These are phyloP conservation scores for Epichloe aotearoae DNA, from an alignment of 2,329 filamentous ascomycete genomes.

Conservation along the genomic window DNA sequence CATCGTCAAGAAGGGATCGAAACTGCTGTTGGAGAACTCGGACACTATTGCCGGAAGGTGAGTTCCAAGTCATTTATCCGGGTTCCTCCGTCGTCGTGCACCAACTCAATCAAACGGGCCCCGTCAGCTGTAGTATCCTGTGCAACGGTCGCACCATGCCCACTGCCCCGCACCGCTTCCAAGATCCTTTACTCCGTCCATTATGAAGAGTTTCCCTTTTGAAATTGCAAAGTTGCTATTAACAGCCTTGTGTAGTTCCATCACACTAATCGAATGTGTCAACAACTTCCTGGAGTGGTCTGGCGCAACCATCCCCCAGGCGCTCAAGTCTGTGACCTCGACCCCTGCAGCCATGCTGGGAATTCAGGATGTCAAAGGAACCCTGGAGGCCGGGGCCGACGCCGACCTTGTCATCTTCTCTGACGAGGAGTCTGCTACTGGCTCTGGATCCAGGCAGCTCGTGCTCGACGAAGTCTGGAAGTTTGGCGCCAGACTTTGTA, in stretches of 20 bases:
- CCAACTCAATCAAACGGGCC: neutral
- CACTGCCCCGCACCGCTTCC: neutral
- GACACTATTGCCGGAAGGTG: slow-evolving; percentile 65
- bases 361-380: slow-evolving; percentile 52
- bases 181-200: neutral
- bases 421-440: slow-evolving; percentile 25
- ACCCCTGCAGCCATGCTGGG: slow-evolving; percentile 70
- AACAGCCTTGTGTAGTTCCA: slow-evolving; percentile 33
- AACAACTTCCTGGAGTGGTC: slow-evolving; percentile 71
- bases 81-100: neutral
- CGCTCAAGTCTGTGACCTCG: slow-evolving; percentile 57
- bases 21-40: slow-evolving; percentile 65
- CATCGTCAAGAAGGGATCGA: slow-evolving; percentile 57
- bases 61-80: slow-evolving; percentile 17
- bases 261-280: slow-evolving; percentile 67
- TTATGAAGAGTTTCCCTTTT: no score
- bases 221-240: neutral
- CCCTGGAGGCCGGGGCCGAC: slow-evolving; percentile 47
- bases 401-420: slow-evolving; percentile 58
- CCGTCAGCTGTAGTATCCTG: neutral
- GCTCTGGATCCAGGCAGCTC: slow-evolving; percentile 34
- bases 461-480: slow-evolving; percentile 70
- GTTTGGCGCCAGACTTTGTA: slow-evolving; percentile 46
- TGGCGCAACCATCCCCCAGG: slow-evolving; percentile 51
- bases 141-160: no score